Percentiles rank a stretch among this genome's conserved stretches.
Evolutionary conservation across 2,329 filamentous ascomycete species (phyloP).

Genomic region (Calonectria leucothoes): DNA sequence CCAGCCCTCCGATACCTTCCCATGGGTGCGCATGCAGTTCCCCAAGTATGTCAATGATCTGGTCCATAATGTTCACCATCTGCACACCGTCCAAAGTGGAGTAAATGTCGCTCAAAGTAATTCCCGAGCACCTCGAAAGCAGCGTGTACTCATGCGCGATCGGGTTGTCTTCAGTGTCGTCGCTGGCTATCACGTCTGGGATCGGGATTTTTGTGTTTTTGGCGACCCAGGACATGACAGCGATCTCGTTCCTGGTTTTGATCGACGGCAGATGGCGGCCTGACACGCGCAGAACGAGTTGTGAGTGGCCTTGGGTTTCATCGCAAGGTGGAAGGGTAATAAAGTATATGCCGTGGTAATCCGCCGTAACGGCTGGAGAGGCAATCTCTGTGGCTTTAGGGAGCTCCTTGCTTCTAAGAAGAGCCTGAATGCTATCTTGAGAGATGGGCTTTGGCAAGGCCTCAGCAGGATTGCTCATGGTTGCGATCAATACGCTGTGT

Average conservation of each 20-base stretch:
- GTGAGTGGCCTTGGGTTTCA: background rate
- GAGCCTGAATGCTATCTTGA: background rate
- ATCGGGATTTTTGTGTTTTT: conserved; percentile 49
- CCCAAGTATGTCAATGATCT: conserved; percentile 44
- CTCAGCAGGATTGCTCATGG: background rate
- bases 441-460: background rate
- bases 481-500: background rate
- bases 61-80: conserved; percentile 37
- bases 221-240: conserved; percentile 47
- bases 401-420: background rate
- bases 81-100: conserved; percentile 24
- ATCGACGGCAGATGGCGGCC: conserved; percentile 48
- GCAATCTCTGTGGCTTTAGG: background rate
- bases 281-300: conserved; percentile 48
- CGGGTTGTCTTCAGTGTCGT: conserved; percentile 41
- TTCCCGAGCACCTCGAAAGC: conserved; percentile 41
- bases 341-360: background rate
- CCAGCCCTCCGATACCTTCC: conserved; percentile 10
- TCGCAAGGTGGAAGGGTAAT: background rate
- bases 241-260: conserved; percentile 52
- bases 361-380: background rate
- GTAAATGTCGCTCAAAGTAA: conserved; percentile 45
- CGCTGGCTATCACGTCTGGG: conserved; percentile 44
- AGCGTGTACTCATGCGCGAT: conserved; percentile 49
- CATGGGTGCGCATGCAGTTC: conserved; percentile 34